Percentiles rank a stretch among this genome's conserved stretches.
Evolutionary conservation across 2,329 filamentous ascomycete species (phyloP).

Genomic region (Aspergillus eucalypticola): DNA sequence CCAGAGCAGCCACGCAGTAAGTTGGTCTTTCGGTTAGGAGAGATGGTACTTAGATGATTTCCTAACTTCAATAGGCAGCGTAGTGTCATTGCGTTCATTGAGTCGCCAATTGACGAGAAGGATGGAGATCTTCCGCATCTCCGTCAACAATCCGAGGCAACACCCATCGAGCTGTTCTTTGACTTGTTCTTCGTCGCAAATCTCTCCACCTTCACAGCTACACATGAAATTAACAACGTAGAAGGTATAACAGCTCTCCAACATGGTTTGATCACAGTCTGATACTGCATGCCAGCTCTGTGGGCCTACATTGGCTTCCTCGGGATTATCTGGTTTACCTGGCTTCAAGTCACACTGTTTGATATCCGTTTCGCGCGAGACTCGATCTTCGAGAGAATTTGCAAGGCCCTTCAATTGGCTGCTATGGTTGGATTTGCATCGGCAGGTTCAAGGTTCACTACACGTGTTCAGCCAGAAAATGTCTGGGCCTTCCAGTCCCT

Average conservation of each 20-base stretch:
- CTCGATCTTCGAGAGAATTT: constrained; percentile 62
- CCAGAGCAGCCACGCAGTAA: constrained; percentile 22
- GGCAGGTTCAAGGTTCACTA: constrained; percentile 52
- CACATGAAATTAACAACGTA: constrained; percentile 56
- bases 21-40: constrained; percentile 12
- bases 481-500: constrained; percentile 48
- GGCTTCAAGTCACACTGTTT: constrained; percentile 64
- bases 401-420: constrained; percentile 62
- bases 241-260: constrained; percentile 31
- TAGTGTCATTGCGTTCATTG: constrained; percentile 34
- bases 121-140: constrained; percentile 34
- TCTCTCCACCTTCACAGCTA: constrained; percentile 61
- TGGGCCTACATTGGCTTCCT: constrained; percentile 56
- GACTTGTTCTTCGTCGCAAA: constrained; percentile 66
- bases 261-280: constrained; percentile 4
- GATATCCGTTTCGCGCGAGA: constrained; percentile 68
- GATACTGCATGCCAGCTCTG: constrained; percentile 36
- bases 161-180: constrained; percentile 60
- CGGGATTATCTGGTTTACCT: constrained; percentile 66
- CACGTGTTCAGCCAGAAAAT: constrained; percentile 41
- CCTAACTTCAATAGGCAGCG: constrained; percentile 12
- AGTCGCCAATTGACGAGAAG: constrained; percentile 35
- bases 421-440: constrained; percentile 67
- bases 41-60: constrained; percentile 7
- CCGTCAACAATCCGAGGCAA: constrained; percentile 51